These are phyloP conservation scores for Botrytis deweyae DNA, from an alignment of 2,329 filamentous ascomycete species.

Conservation along the genomic window DNA sequence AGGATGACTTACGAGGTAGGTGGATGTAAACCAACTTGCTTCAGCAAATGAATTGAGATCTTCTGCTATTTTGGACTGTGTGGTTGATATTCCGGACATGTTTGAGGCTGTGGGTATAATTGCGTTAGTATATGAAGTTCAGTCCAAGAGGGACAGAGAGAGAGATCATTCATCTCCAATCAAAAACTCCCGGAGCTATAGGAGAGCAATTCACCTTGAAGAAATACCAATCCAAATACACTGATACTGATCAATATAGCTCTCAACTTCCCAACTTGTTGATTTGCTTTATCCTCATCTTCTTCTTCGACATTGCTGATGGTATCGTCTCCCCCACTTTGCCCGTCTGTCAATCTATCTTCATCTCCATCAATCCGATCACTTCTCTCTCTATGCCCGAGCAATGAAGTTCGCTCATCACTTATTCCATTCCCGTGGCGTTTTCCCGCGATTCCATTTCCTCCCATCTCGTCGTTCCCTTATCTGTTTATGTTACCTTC, in stretches of 20 bases:
- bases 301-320: constrained; percentile 28
- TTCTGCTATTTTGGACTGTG: constrained; percentile 72
- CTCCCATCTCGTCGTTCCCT: constrained; percentile 12
- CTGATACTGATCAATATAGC: constrained; percentile 51
- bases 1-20: constrained; percentile 58
- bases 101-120: constrained; percentile 49
- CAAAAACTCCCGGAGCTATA: neutral
- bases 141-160: neutral
- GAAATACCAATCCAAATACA: constrained; percentile 57
- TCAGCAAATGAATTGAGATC: constrained; percentile 72
- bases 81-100: constrained; percentile 78
- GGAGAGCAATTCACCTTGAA: constrained; percentile 49
- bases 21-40: constrained; percentile 78
- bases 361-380: constrained; percentile 3
- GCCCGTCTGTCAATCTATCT: constrained; percentile 8
- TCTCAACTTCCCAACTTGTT: constrained; percentile 37
- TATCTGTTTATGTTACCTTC: neutral
- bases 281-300: constrained; percentile 39
- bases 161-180: neutral
- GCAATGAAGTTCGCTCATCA: constrained; percentile 31
- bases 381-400: constrained; percentile 23
- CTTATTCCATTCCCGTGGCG: neutral
- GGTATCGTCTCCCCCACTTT: neutral
- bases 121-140: constrained; percentile 9
- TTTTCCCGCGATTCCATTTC: neutral